phyloP scores from a whole-genome alignment of 2,329 filamentous ascomycete genomes.

The Fusarium phyllophilum region DNA sequence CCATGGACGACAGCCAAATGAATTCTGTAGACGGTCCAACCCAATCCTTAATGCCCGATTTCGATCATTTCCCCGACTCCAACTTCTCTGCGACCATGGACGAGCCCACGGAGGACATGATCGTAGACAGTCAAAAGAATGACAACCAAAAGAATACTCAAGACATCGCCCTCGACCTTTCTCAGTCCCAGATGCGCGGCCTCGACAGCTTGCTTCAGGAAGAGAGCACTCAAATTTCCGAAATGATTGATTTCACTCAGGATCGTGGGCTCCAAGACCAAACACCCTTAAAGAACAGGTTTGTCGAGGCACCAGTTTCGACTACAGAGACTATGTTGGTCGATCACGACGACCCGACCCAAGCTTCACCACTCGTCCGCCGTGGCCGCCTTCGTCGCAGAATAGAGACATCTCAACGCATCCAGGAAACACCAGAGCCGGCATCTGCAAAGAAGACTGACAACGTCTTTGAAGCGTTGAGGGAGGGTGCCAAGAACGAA shows the following conservation, averaged over 20 bases:
- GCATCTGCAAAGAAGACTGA: slow-evolving; percentile 19
- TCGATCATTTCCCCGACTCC: slow-evolving; percentile 66
- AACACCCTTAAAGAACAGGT: slow-evolving; percentile 76
- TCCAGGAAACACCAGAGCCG: slow-evolving; percentile 37
- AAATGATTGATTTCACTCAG: slow-evolving; percentile 80
- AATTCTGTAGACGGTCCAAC: slow-evolving; percentile 47
- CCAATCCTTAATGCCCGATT: slow-evolving; percentile 65
- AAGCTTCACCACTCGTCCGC: slow-evolving; percentile 74
- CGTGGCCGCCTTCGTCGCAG: slow-evolving; percentile 65
- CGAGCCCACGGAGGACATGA: slow-evolving; percentile 61
- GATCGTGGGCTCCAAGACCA: slow-evolving; percentile 80
- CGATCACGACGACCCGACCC: slow-evolving; percentile 52
- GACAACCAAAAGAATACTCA: slow-evolving; percentile 53
- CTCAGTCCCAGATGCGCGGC: slow-evolving; percentile 68
- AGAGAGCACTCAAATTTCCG: slow-evolving; percentile 70
- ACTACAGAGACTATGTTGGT: slow-evolving; percentile 75
- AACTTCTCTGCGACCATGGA: slow-evolving; percentile 71
- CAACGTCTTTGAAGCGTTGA: slow-evolving; percentile 76
- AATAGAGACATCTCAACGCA: slow-evolving; percentile 44
- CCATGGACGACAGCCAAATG: slow-evolving; percentile 75
- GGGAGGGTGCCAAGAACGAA: slow-evolving; percentile 67
- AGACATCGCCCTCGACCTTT: slow-evolving; percentile 65
- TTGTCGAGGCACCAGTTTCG: slow-evolving; percentile 71
- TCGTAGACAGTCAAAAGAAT: slow-evolving; percentile 57
- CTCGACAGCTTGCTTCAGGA: slow-evolving; percentile 66